A percentile compares a stretch with the other conserved stretches of the same genome.
Evolutionary conservation across 192 early-diverging fungal genomes (phyloP).

Genomic region (Coemansia sp.): DNA sequence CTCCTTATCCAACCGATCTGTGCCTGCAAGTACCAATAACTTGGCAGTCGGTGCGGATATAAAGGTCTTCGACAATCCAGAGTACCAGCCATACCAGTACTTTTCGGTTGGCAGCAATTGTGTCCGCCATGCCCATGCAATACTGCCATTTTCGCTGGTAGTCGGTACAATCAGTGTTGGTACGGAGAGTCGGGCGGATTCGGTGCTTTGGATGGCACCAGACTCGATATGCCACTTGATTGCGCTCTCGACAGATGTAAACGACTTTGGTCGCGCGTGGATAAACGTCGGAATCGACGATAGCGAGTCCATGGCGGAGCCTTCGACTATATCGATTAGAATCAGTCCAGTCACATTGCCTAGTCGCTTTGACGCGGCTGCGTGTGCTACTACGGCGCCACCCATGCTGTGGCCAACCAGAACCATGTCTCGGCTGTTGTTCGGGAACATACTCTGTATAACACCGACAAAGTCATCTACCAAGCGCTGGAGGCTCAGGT

Average conservation of each 20-base stretch:
- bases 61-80: conserved; percentile 71
- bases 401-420: conserved; percentile 88
- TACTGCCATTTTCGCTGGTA: conserved; percentile 22
- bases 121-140: conserved; percentile 63
- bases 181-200: conserved; percentile 72
- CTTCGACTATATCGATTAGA: conserved; percentile 81
- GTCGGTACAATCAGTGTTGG: conserved; percentile 61
- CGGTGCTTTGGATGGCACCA: conserved; percentile 62
- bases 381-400: conserved; percentile 72
- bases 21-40: conserved; percentile 69
- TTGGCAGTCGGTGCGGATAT: conserved; percentile 62
- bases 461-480: conserved; percentile 62
- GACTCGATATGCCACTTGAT: conserved; percentile 62
- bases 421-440: conserved; percentile 59
- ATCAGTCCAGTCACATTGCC: conserved; percentile 62
- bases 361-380: conserved; percentile 56
- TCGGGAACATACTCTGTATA: conserved; percentile 52
- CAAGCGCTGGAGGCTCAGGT: conserved; percentile 61
- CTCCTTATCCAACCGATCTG: conserved; percentile 75
- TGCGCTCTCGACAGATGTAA: conserved; percentile 26
- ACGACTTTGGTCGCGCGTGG: conserved; percentile 33
- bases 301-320: conserved; percentile 59
- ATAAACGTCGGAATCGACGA: conserved; percentile 44
- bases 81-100: conserved; percentile 69
- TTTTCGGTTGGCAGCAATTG: conserved; percentile 62